Evolutionary conservation across 192 early-diverging fungal genomes (phyloP), one percentile per base, ranked within the genome.

Genomic region (Backusella macrospora): DNA sequence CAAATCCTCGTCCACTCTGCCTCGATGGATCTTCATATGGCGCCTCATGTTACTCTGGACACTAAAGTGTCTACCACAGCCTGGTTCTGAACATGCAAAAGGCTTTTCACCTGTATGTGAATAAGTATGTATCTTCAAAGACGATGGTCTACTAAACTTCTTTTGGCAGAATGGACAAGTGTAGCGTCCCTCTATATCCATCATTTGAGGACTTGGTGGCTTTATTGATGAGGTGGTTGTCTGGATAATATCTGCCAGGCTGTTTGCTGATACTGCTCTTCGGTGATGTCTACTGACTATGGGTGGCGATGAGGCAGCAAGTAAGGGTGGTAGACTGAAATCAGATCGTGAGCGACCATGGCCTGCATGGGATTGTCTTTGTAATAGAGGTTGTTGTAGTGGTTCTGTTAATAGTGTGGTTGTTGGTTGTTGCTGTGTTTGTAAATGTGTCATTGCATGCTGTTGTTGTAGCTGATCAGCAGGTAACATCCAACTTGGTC

Each of bases 41-140:
- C 93, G 85, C 6, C 91, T 86, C 86, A 92, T 81, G 55, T 94
- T 94, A 73, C 90, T 92, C 59, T 86, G 83, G 6, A 93, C 92
- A 29, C 90, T 89, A 70, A 94, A 94, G 29, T 84, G 80, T 40
- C 89, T 85, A 6, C 82, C 84, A 73, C 93, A 94, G 2, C 90
- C 86, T 39, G 83, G 85, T 63, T 86, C 86, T 0, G 73, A 70
- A 62, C 93, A 94, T 15, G 84, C 81, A 79, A 90, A 88, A 3
- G 93, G 93, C 46, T 90, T 90, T 71, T 94, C 92, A 6, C 92
- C 92, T 4, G 93, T 93, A 55, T 94, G 93, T 0, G 91, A 90
- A 73, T 88, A 87, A 16, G 88, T 89, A 72, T 93, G 93, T 29
- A 90, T 91, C 0, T 84, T 77, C 1, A 92, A 73, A 0, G 91